A percentile compares a stretch with the other conserved stretches of the same genome.
These are phyloP conservation scores for Apiospora koreana DNA, from an alignment of 2,329 filamentous ascomycete species.

Conservation along the genomic window DNA sequence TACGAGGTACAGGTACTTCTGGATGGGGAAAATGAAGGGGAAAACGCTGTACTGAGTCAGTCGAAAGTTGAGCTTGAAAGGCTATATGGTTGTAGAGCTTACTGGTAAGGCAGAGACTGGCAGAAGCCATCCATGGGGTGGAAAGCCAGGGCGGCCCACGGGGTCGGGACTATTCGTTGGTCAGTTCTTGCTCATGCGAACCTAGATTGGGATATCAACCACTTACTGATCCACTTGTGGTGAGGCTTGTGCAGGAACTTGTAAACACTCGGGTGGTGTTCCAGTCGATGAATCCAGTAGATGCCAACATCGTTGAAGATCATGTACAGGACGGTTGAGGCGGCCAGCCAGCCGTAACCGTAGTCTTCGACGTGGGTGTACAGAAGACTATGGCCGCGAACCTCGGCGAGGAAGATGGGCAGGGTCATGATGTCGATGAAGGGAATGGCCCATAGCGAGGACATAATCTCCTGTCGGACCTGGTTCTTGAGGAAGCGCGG, in stretches of 20 bases:
- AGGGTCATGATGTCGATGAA: slow-evolving; percentile 46
- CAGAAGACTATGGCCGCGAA: slow-evolving; percentile 46
- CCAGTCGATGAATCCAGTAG: slow-evolving; percentile 77
- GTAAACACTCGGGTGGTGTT: slow-evolving; percentile 77
- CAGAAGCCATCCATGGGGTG: slow-evolving; percentile 48
- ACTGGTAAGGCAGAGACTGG: slow-evolving; percentile 50
- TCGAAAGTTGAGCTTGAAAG: not conserved
- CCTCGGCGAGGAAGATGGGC: slow-evolving; percentile 47
- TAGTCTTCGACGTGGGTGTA: slow-evolving; percentile 41
- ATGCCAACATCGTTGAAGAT: slow-evolving; percentile 61
- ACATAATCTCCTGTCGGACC: slow-evolving; percentile 43
- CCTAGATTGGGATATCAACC: slow-evolving; percentile 33
- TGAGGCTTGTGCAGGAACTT: slow-evolving; percentile 93
- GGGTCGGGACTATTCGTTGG: slow-evolving; percentile 40
- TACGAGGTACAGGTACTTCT: slow-evolving; percentile 45
- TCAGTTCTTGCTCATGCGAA: not conserved
- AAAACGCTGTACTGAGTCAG: slow-evolving; percentile 35
- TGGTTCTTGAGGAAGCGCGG: slow-evolving; percentile 51
- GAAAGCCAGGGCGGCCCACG: slow-evolving; percentile 49
- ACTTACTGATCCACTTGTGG: slow-evolving; percentile 79
- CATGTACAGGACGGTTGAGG: slow-evolving; percentile 44
- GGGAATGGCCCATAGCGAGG: slow-evolving; percentile 44
- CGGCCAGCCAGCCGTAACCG: slow-evolving; percentile 39
- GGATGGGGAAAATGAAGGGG: slow-evolving; percentile 46
- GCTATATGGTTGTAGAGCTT: slow-evolving; percentile 19